Evolutionary conservation across 2,329 filamentous ascomycete species (phyloP).

Genomic region (Cladosporium austrohemisphaericum): DNA sequence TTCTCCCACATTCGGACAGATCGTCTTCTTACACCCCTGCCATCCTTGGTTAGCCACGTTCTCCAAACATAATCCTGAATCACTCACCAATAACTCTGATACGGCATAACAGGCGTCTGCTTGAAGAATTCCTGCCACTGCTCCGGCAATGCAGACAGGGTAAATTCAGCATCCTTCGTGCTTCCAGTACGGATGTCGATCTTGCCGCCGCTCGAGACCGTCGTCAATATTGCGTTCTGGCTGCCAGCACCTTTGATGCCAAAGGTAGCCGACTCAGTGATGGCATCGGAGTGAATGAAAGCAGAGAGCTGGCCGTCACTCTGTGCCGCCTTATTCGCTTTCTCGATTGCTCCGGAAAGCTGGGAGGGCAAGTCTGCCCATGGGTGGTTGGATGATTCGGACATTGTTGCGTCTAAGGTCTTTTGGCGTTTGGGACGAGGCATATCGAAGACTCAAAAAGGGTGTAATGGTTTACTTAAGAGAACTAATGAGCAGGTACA

Average conservation of each 20-base stretch:
- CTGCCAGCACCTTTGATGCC: constrained; percentile 32
- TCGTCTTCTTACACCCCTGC: constrained; percentile 14
- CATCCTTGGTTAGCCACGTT: background rate
- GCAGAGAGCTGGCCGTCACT: constrained; percentile 30
- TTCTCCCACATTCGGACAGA: constrained; percentile 9
- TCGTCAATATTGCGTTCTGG: constrained; percentile 28
- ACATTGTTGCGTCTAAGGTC: constrained; percentile 9
- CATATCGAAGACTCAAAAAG: background rate
- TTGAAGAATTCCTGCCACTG: constrained; percentile 48
- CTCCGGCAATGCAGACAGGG: constrained; percentile 40
- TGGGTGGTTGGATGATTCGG: constrained; percentile 19
- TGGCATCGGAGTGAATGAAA: constrained; percentile 31
- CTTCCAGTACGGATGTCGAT: constrained; percentile 25
- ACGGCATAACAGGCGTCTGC: constrained; percentile 40
- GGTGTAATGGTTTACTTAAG: background rate
- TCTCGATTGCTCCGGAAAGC: constrained; percentile 24
- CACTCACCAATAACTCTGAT: constrained; percentile 45
- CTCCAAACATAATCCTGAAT: background rate
- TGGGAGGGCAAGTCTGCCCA: constrained; percentile 30
- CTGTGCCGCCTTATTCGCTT: constrained; percentile 27
- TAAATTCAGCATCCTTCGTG: constrained; percentile 32
- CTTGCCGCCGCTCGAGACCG: constrained; percentile 30
- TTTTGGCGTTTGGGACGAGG: constrained; percentile 15
- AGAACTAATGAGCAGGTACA: background rate
- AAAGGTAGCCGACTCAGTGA: constrained; percentile 28